phyloP scores from a whole-genome alignment of 306 rosid species.

The Dalbergia cochinchinensis region DNA sequence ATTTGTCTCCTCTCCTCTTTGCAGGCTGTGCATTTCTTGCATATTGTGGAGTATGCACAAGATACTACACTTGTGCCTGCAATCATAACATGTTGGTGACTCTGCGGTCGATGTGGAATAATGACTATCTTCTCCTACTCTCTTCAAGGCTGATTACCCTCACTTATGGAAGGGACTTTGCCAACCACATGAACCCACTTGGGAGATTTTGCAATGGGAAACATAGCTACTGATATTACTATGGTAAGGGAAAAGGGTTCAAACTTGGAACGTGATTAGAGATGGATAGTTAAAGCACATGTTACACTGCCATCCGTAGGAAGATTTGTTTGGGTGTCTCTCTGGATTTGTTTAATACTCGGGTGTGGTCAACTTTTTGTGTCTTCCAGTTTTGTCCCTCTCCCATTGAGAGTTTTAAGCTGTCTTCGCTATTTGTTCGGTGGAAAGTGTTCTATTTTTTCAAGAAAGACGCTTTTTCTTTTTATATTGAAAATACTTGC shows the following conservation, averaged over 20 bases:
- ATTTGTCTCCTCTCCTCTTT: conserved; percentile 53
- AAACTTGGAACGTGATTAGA: neutral
- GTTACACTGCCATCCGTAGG: neutral
- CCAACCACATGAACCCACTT: conserved; percentile 81
- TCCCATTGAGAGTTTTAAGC: too few relatives aligned
- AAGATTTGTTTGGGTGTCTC: too few relatives aligned
- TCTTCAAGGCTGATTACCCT: conserved; percentile 89
- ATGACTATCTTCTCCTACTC: conserved; percentile 76
- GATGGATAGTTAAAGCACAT: neutral
- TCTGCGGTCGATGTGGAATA: conserved; percentile 89
- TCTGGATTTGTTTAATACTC: too few relatives aligned
- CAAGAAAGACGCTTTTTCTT: too few relatives aligned
- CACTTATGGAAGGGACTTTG: conserved; percentile 97
- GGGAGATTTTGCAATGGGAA: conserved; percentile 98
- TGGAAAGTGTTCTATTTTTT: too few relatives aligned
- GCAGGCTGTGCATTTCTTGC: conserved; percentile 50
- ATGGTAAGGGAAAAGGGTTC: conserved; percentile 55
- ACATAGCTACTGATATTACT: conserved; percentile 91
- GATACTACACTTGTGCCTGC: conserved; percentile 88
- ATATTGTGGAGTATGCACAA: conserved; percentile 62
- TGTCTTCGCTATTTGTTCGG: too few relatives aligned
- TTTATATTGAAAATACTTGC: too few relatives aligned
- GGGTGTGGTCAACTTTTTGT: too few relatives aligned
- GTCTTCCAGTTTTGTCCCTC: too few relatives aligned
- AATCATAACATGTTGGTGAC: conserved; percentile 86